Evolutionary conservation across 1,139 yeast genomes (phyloP).

Genomic region (Lizanozyma gosingica): DNA sequence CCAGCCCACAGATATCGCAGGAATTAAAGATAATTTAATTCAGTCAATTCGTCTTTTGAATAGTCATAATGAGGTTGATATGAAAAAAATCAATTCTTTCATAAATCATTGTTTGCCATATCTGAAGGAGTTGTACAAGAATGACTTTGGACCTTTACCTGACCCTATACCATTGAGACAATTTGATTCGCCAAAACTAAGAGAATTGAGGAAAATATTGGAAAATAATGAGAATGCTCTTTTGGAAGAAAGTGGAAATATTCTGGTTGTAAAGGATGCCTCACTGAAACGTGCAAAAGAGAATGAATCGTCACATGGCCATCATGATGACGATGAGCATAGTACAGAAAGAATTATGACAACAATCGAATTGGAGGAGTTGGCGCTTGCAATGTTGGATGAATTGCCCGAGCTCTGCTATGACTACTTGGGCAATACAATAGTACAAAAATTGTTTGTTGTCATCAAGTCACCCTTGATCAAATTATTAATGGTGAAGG

Average conservation of each 20-base stretch:
- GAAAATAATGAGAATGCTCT: slow-evolving; percentile 18
- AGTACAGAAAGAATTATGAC: slow-evolving; percentile 12
- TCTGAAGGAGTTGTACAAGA: slow-evolving; percentile 27
- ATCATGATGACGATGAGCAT: neutral
- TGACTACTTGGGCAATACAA: slow-evolving; percentile 92
- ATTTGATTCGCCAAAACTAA: slow-evolving; percentile 79
- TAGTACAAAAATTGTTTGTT: slow-evolving; percentile 84
- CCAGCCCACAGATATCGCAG: slow-evolving; percentile 17
- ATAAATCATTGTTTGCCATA: slow-evolving; percentile 23
- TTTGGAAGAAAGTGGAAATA: neutral
- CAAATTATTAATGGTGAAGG: slow-evolving; percentile 74
- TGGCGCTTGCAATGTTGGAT: slow-evolving; percentile 76
- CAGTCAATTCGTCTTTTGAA: slow-evolving; percentile 10
- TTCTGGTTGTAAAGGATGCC: slow-evolving; percentile 1
- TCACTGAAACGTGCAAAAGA: neutral
- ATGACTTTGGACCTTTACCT: slow-evolving; percentile 62
- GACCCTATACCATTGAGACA: slow-evolving; percentile 55
- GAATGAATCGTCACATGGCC: slow-evolving; percentile 2
- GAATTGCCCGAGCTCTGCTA: slow-evolving; percentile 88
- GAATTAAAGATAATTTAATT: slow-evolving; percentile 19
- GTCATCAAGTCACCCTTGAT: slow-evolving; percentile 56
- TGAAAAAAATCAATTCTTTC: slow-evolving; percentile 23
- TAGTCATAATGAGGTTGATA: slow-evolving; percentile 15
- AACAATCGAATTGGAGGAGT: slow-evolving; percentile 63
- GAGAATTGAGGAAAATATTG: slow-evolving; percentile 48